Percentiles rank a stretch among this genome's conserved stretches.
These are phyloP conservation scores for Scleromitrula shiraiana DNA, from an alignment of 2,329 filamentous ascomycete species.

Conservation along the genomic window DNA sequence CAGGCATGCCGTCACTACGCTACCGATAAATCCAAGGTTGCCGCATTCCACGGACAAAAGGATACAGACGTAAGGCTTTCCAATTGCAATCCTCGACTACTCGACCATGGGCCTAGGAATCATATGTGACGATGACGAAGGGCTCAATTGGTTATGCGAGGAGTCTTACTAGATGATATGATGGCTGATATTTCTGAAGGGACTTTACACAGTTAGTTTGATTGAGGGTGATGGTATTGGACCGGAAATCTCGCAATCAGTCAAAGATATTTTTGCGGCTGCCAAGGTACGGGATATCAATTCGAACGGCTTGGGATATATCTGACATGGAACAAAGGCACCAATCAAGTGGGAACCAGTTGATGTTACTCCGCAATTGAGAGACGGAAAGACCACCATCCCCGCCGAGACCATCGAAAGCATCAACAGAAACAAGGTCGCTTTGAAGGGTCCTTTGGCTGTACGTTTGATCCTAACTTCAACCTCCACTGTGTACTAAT, in stretches of 20 bases:
- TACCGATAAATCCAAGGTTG: slow-evolving; percentile 59
- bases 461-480: slow-evolving; percentile 41
- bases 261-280: slow-evolving; percentile 97
- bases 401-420: slow-evolving; percentile 88
- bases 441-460: slow-evolving; percentile 94
- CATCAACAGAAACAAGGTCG: slow-evolving; percentile 92
- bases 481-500: slow-evolving; percentile 11
- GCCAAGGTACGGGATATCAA: slow-evolving; percentile 61
- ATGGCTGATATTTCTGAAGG: slow-evolving; percentile 44
- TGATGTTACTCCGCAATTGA: slow-evolving; percentile 88
- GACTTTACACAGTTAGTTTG: slow-evolving; percentile 90
- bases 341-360: slow-evolving; percentile 96
- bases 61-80: slow-evolving; percentile 65
- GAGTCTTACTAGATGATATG: background rate
- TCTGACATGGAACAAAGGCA: slow-evolving; percentile 43
- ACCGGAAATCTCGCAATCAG: slow-evolving; percentile 92
- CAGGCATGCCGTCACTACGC: slow-evolving; percentile 57
- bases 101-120: background rate
- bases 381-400: slow-evolving; percentile 93
- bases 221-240: slow-evolving; percentile 99
- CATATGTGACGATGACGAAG: slow-evolving; percentile 1
- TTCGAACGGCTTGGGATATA: slow-evolving; percentile 9
- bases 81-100: slow-evolving; percentile 11
- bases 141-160: slow-evolving; percentile 21
- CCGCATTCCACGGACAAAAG: slow-evolving; percentile 89